Percentiles rank a stretch among this genome's conserved stretches.
Conservation (phyloP, 768 basidiomycete genomes). For the Tulasnella sp. region DNA sequence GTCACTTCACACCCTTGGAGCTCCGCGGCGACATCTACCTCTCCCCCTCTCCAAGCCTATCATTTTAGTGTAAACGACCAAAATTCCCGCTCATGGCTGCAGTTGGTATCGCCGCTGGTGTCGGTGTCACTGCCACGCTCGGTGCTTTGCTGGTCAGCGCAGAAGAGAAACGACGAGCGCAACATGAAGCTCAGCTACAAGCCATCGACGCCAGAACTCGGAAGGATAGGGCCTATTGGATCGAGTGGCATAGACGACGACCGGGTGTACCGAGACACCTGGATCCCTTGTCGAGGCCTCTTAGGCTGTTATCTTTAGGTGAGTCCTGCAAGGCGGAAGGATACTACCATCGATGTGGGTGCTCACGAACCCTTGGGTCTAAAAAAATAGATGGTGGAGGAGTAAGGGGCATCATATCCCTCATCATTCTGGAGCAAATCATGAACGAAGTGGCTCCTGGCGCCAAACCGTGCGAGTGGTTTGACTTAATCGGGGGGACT, state of each 20-base stretch:
- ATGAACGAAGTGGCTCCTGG: too few relatives aligned
- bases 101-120: background rate
- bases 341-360: too few relatives aligned
- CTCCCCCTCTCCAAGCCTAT: background rate
- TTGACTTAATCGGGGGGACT: too few relatives aligned
- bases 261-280: too few relatives aligned
- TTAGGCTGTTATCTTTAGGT: background rate
- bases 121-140: background rate
- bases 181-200: background rate
- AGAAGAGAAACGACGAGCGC: background rate
- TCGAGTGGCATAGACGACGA: background rate
- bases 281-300: background rate
- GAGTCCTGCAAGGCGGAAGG: background rate
- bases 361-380: too few relatives aligned
- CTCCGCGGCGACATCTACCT: background rate
- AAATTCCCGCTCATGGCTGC: background rate
- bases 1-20: too few relatives aligned
- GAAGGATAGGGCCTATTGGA: background rate
- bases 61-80: background rate
- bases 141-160: background rate
- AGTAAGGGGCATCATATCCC: background rate
- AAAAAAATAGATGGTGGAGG: conserved; percentile 2
- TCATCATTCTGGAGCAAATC: conserved; percentile 13
- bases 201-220: background rate
- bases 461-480: too few relatives aligned